Evolutionary conservation across 192 early-diverging fungal species (phyloP).

Genomic region (Podila minutissima): DNA sequence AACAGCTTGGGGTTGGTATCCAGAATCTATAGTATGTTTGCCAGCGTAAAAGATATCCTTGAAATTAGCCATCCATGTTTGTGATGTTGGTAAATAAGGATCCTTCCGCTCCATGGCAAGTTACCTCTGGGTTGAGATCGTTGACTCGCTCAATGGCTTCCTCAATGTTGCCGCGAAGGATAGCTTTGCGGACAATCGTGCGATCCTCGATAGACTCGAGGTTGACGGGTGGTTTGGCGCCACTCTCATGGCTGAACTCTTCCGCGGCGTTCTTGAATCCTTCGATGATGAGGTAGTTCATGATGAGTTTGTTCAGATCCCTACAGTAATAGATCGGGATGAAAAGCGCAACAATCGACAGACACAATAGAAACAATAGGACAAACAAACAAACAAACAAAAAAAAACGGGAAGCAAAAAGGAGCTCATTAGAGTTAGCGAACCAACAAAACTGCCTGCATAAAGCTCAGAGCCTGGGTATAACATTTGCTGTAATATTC

Average conservation of each 20-base stretch:
- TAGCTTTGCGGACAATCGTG: constrained; percentile 92
- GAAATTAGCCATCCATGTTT: neutral
- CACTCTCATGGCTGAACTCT: constrained; percentile 92
- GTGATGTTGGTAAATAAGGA: neutral
- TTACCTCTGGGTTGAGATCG: constrained; percentile 97
- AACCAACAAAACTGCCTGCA: neutral
- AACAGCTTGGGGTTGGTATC: constrained; percentile 94
- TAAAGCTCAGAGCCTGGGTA: neutral
- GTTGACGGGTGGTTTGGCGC: constrained; percentile 82
- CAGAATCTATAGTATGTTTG: constrained; percentile 69
- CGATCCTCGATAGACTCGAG: constrained; percentile 92
- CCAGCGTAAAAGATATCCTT: neutral
- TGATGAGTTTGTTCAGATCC: constrained; percentile 96
- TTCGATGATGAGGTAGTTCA: constrained; percentile 99
- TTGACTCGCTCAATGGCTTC: constrained; percentile 97
- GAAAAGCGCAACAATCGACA: neutral
- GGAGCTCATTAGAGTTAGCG: neutral
- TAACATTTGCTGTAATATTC: too few relatives aligned
- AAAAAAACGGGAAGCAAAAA: neutral
- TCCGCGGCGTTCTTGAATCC: constrained; percentile 99
- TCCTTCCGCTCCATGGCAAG: neutral
- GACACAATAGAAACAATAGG: neutral
- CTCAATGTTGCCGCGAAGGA: constrained; percentile 91
- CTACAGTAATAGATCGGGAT: constrained; percentile 45
- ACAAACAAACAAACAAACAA: neutral